Base-by-base conservation (phyloP, 805 yeast species). In the Candida vaughaniae region DNA sequence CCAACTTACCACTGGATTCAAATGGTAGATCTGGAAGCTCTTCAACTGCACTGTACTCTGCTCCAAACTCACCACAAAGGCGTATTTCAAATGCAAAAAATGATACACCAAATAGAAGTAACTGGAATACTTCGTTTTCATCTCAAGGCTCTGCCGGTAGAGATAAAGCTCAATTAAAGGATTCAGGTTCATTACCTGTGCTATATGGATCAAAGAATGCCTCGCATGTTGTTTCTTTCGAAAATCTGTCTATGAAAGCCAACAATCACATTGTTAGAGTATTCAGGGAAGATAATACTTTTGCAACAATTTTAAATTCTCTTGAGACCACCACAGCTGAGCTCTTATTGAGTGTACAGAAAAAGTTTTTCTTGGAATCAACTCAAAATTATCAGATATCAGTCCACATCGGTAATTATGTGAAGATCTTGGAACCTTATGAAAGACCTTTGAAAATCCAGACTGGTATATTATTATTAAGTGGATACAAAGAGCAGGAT, bases 371-470 rank as follows among this genome's bases (percentile, higher is more conserved):
- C 49, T 61, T 85, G 36, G 82, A 80, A 35, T 64, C 78, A 2
- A 77, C 76, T 15, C 82, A 85, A 23, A 90, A 85, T 47, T 87
- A 78, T 56, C 87, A 84, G 51, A 65, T 90, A 25, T 79, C 89
- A 20, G 69, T 88, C 29, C 74, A 82, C 52, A 80, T 85, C 36
- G 95, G 95, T 37, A 83, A 81, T 41, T 68, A 82, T 28, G 81
- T 85, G 2, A 83, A 89, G 54, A 80, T 83, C 7, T 60, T 90
- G 33, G 81, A 84, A 29, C 69, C 79, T 1, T 76, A 77, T 45
- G 95, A 90, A 38, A 77, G 73, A 42, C 96, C 96, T 0, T 69
- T 90, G 26, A 73, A 78, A 40, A 80, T 86, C 38, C 96, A 89
- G 58, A 73, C 82, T 49, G 82, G 84, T 31, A 60, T 89, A 33